Conservation (phyloP, 768 basidiomycete genomes). For the Nidularia sp. region DNA sequence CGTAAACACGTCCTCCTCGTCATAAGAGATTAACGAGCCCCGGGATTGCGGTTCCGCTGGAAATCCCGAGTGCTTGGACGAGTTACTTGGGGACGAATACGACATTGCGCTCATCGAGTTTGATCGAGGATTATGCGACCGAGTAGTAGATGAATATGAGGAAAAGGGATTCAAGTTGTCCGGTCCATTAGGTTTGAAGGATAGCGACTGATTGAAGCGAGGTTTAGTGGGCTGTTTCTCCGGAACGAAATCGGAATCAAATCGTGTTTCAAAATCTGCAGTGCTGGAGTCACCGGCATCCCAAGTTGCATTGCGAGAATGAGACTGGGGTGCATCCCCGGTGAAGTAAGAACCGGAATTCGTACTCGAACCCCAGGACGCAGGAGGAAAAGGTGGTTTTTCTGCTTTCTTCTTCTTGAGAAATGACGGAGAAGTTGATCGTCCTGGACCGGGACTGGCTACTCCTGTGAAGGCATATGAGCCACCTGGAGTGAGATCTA, state of each 20-base stretch:
- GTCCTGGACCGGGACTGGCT: conserved; percentile 27
- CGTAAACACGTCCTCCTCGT: not conserved
- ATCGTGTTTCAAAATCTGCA: conserved; percentile 33
- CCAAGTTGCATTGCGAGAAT: conserved; percentile 24
- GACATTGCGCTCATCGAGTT: not conserved
- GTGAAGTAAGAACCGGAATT: conserved; percentile 56
- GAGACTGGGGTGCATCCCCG: conserved; percentile 12
- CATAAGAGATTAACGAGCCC: not conserved
- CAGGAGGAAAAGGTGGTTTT: conserved; percentile 53
- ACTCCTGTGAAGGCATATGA: conserved; percentile 60
- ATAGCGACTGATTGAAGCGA: conserved; percentile 22
- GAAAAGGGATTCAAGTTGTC: conserved; percentile 1
- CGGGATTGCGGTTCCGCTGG: not conserved
- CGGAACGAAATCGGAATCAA: conserved; percentile 38
- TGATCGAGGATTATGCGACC: not conserved
- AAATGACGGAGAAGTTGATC: conserved; percentile 22
- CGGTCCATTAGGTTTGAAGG: conserved; percentile 4
- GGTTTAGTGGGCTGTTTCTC: conserved; percentile 17
- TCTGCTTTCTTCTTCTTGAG: conserved; percentile 45
- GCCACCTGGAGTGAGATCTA: conserved; percentile 23
- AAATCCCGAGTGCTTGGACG: not conserved
- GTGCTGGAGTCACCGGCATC: conserved; percentile 21
- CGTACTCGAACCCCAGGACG: conserved; percentile 51
- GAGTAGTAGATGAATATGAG: not conserved
- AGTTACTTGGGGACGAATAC: not conserved